phyloP scores from a whole-genome alignment of 768 basidiomycete species.

The Piloderma croceum region DNA sequence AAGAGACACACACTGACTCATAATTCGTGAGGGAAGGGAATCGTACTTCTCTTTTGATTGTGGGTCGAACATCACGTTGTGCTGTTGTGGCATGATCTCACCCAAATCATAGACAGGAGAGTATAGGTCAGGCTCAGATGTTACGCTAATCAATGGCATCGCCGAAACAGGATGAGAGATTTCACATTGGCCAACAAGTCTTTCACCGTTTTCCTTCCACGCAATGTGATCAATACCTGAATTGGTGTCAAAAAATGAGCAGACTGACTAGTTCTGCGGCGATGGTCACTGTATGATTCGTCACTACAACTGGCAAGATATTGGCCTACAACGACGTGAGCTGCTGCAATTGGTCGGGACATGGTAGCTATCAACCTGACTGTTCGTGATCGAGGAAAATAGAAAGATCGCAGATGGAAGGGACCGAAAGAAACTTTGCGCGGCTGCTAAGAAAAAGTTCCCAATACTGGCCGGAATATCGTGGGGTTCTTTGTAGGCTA shows the following conservation, averaged over 20 bases:
- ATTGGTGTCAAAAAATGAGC: slow-evolving; percentile 1
- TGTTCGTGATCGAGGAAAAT: slow-evolving; percentile 86
- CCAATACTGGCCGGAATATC: slow-evolving; percentile 59
- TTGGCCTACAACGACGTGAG: slow-evolving; percentile 43
- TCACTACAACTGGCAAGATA: slow-evolving; percentile 88
- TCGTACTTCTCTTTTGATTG: slow-evolving; percentile 49
- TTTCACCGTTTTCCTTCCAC: slow-evolving; percentile 62
- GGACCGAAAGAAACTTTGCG: slow-evolving; percentile 86
- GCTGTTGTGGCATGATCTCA: slow-evolving; percentile 38
- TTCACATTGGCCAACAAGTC: slow-evolving; percentile 87
- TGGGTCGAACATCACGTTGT: slow-evolving; percentile 65
- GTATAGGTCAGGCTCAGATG: slow-evolving; percentile 31
- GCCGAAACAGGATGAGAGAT: slow-evolving; percentile 77
- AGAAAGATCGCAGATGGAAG: slow-evolving; percentile 91
- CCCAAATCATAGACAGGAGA: slow-evolving; percentile 54
- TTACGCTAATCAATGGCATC: slow-evolving; percentile 22
- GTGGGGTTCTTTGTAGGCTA: too few relatives aligned
- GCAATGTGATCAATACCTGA: slow-evolving; percentile 2
- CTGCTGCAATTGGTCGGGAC: slow-evolving; percentile 9
- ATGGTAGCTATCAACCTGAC: slow-evolving; percentile 43
- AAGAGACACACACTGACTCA: slow-evolving; percentile 38
- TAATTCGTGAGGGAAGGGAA: slow-evolving; percentile 54
- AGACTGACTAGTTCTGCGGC: slow-evolving; percentile 72
- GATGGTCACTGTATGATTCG: slow-evolving; percentile 94
- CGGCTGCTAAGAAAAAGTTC: slow-evolving; percentile 88